A percentile compares a stretch with the other conserved stretches of the same genome.
phyloP scores from a whole-genome alignment of 2,329 filamentous ascomycete species.

The Colletotrichum tanaceti region DNA sequence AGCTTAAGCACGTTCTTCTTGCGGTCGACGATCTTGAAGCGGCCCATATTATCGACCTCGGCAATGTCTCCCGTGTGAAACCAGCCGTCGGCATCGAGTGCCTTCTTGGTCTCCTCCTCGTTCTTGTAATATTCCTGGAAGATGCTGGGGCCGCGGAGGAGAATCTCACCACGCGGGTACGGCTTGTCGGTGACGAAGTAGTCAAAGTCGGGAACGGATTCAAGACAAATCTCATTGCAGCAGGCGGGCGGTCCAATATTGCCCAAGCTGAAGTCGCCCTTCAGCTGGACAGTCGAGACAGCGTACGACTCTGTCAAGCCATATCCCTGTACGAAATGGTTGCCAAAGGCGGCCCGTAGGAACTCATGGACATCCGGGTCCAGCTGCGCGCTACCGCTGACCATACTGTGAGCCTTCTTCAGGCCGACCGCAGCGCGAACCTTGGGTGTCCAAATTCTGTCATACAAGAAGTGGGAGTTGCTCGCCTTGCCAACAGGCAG shows the following conservation, averaged over 20 bases:
- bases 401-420: constrained; percentile 76
- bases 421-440: constrained; percentile 86
- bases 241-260: constrained; percentile 83
- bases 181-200: constrained; percentile 91
- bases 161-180: constrained; percentile 87
- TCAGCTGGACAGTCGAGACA: constrained; percentile 75
- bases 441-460: constrained; percentile 92
- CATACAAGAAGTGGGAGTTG: constrained; percentile 81
- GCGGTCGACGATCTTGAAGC: constrained; percentile 93
- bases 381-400: constrained; percentile 90
- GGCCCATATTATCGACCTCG: constrained; percentile 84
- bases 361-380: constrained; percentile 91
- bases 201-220: constrained; percentile 93
- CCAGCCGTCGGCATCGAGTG: constrained; percentile 90
- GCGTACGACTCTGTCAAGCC: constrained; percentile 96
- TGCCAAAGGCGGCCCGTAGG: constrained; percentile 83
- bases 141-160: constrained; percentile 81
- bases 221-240: constrained; percentile 79
- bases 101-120: constrained; percentile 84
- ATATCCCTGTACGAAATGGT: constrained; percentile 86
- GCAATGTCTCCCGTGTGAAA: constrained; percentile 96
- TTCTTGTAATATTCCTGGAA: constrained; percentile 94
- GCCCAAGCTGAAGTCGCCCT: constrained; percentile 78
- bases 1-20: constrained; percentile 99
- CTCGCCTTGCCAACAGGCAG: constrained; percentile 78